Evolutionary conservation across 1,284 basidiomycete species (phyloP), one percentile per base, ranked within the genome.

Genomic region (Ceratobasidium sp.): DNA sequence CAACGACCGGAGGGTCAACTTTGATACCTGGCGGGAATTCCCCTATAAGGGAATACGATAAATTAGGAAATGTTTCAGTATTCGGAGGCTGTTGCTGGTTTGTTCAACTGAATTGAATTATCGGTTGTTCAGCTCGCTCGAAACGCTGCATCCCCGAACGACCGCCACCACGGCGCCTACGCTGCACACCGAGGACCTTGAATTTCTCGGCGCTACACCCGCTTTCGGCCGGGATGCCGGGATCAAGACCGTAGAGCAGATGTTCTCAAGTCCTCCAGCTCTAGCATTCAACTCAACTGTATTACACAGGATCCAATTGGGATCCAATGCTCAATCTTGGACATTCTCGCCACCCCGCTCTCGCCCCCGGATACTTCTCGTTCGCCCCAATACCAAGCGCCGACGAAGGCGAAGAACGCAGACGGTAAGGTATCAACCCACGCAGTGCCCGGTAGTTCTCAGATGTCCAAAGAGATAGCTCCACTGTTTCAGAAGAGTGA

Each of bases 181-280:
- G 17, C 84, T 83, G 75, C 85, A 89, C 76, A 78, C 80, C 24
- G 81, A 79, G 0, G 78, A 80, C 51, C 84, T 91, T 74, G 86
- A 85, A 77, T 81, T 82, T 0, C 81, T 88, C 27, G 89, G 90
- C 2, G 90, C 88, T 0, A 87, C 87, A 0, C 82, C 87, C 53
- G 81, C 88, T 63, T 79, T 90, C 65, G 86, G 89, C 75, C 84
- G 87, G 48, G 79, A 83, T 27, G 63, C 81, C 17, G 54, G 59
- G 44, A 56, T 29, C 1, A 59, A n/a, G n/a, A n/a, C n/a, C n/a
- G n/a, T n/a, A n/a, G n/a, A n/a, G n/a, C 41, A 54, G 1, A 44
- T 45, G 2, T 71, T 60, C 19, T 3, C 45, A 2, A 36, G 36
- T 7, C 67, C 54, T 2, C 44, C 48, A 9, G 24, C 67, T 4